These are phyloP conservation scores for Colletotrichum spinosum DNA, from an alignment of 2,329 filamentous ascomycete genomes.

Conservation along the genomic window DNA sequence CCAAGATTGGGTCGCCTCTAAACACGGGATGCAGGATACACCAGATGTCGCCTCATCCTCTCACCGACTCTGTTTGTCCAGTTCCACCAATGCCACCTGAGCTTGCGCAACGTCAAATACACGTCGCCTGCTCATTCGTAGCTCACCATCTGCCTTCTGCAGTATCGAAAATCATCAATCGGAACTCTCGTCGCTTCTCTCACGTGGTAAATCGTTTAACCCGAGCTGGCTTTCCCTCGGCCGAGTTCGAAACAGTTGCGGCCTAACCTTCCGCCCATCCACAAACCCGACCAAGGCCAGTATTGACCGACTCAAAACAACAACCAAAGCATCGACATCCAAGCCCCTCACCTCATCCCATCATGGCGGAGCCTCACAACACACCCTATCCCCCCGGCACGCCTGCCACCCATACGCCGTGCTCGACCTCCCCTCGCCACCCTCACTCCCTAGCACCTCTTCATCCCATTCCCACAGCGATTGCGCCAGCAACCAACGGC, in stretches of 20 bases:
- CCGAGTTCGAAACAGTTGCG: background rate
- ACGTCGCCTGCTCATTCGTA: background rate
- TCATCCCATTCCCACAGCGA: too few relatives aligned
- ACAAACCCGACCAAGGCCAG: background rate
- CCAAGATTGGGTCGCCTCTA: constrained; percentile 7
- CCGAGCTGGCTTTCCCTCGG: constrained; percentile 1
- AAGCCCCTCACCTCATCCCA: background rate
- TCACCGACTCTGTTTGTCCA: constrained; percentile 5
- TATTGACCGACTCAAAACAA: background rate
- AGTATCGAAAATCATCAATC: background rate
- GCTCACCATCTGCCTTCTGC: background rate
- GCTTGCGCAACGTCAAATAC: background rate
- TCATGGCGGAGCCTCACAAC: constrained; percentile 61
- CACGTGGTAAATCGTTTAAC: background rate
- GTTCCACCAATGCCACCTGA: constrained; percentile 25
- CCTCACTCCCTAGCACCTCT: constrained; percentile 34
- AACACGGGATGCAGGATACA: too few relatives aligned
- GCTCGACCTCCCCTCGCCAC: constrained; percentile 54
- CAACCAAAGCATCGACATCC: too few relatives aligned
- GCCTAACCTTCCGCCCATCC: background rate
- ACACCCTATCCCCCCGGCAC: constrained; percentile 55
- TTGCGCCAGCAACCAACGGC: constrained; percentile 18
- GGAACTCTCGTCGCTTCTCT: too few relatives aligned
- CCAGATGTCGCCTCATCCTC: constrained; percentile 15
- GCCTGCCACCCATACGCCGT: constrained; percentile 50